Evolutionary conservation across 768 basidiomycete species (phyloP), one percentile per base, ranked within the genome.

Genomic region (Amanita phalloides): DNA sequence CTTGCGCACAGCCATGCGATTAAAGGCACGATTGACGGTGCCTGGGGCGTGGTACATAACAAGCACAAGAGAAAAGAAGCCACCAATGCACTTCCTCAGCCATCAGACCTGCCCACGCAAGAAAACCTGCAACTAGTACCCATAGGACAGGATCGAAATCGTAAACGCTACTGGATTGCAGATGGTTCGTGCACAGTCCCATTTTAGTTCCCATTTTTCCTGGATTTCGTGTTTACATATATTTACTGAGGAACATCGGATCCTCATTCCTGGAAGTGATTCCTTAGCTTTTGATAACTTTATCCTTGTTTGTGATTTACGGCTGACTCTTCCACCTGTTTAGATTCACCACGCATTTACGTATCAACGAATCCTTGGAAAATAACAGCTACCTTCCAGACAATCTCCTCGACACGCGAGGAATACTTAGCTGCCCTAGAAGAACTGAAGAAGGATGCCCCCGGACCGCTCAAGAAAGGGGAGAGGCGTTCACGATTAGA

Each of bases 331-430:
- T 60, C 54, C 44, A 51, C 57, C 58, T 57, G 55, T 53, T 55
- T 61, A 92, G 90, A 89, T 71, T 91, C 90, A 44, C 87, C 90
- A 23, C 81, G 90, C 54, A 68, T 92, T 48, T 93, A 89, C 61
- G 69, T 77, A 36, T 91, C 90, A 32, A 87, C 86, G 11, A 93
- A 93, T 65, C 90, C 90, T 20, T 93, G 88, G 89, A 93, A 91
- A 70, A 82, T 83, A 39, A 79, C 82, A 7, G 82, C 87, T 30
- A 83, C 84, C 13, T 86, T 92, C 60, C 75, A 82, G 58, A 74
- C 82, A 9, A 66, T 85, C 48, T 78, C 86, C 11, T 83, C 85
- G 3, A 83, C 86, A 11, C 75, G 76, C 42, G 82, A 82, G 46
- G 87, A 92, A 61, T 91, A 90, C 60, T 51, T 81, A n/a, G 70